phyloP scores from a whole-genome alignment of 305 asterid genomes.

The Andrographis paniculata region DNA sequence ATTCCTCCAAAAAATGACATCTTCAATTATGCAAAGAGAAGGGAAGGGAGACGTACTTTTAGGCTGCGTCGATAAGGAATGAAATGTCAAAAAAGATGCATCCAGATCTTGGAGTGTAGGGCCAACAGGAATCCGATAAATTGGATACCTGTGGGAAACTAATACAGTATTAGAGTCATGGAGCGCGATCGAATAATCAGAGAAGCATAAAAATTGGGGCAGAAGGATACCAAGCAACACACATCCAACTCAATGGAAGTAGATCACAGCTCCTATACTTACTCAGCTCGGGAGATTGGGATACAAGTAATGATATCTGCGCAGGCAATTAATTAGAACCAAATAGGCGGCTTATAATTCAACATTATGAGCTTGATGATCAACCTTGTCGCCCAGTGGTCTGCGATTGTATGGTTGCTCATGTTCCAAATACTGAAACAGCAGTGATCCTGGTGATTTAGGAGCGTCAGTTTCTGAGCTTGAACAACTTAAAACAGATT shows the following conservation, averaged over 20 bases:
- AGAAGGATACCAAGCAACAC: constrained; percentile 69
- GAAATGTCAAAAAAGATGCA: constrained; percentile 67
- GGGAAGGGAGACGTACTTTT: constrained; percentile 32
- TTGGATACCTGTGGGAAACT: constrained; percentile 68
- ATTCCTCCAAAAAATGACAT: background rate
- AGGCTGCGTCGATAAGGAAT: constrained; percentile 62
- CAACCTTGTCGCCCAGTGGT: constrained; percentile 64
- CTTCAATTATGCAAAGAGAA: background rate
- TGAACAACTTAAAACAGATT: constrained; percentile 24
- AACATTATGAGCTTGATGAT: constrained; percentile 11
- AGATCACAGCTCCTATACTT: constrained; percentile 70
- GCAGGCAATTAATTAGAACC: constrained; percentile 16
- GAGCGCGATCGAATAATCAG: constrained; percentile 6
- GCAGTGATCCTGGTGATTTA: constrained; percentile 30
- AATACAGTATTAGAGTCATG: constrained; percentile 11
- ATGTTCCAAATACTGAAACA: constrained; percentile 54
- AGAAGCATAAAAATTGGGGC: constrained; percentile 11
- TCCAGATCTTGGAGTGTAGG: constrained; percentile 59
- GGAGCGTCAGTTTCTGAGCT: constrained; percentile 32
- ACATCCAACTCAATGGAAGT: constrained; percentile 78
- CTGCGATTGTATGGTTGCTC: constrained; percentile 61
- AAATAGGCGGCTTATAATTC: constrained; percentile 3
- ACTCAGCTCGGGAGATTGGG: constrained; percentile 55
- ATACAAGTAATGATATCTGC: constrained; percentile 53
- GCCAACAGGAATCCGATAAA: constrained; percentile 74